Evolutionary conservation across 129 eudicot genomes (phyloP), one percentile per base, ranked within the genome.

Genomic region (Mikania micrantha): DNA sequence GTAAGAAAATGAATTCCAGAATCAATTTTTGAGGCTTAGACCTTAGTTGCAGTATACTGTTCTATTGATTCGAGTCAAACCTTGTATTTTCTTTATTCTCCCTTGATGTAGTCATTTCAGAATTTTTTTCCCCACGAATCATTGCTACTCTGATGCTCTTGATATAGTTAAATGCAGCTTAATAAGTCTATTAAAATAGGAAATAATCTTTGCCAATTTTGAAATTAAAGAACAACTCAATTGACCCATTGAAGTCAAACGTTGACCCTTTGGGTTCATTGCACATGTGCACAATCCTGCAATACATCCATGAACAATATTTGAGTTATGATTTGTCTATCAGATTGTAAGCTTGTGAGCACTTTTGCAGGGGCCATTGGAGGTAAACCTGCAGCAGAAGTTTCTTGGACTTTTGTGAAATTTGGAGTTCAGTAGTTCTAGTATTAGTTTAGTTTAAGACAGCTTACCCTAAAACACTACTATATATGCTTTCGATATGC

Each of bases 371-470:
- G 74, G 21, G 28, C 31, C 6, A 11, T 10, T 75, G 74, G 53
- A 58, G 74, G 58, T 44, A 10, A 41, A 67, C 16, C 49, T 53
- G 60, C 54, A 27, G 73, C 22, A 48, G 75, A 39, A 70, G 69
- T 69, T 69, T 66, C 21, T 25, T 29, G 9, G 34, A 65, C 40
- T 42, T 32, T 53, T 66, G 39, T 67, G 21, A 24, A 34, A 25
- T 45, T 67, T 67, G 19, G 62, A 75, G 69, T 47, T 58, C 24
- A 29, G 54, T 67, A 66, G 67, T 74, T 50, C 40, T 19, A 65
- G 70, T 24, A 62, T 32, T 62, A 38, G 36, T 32, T 41, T 53
- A 13, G 39, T 31, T 31, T 52, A 19, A 52, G 48, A 72, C 29
- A 61, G 54, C 38, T 41, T 39, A 69, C 65, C 65, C 52, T 57